phyloP scores from a whole-genome alignment of 768 basidiomycete genomes.

The Erythrobasidium yunnanense region DNA sequence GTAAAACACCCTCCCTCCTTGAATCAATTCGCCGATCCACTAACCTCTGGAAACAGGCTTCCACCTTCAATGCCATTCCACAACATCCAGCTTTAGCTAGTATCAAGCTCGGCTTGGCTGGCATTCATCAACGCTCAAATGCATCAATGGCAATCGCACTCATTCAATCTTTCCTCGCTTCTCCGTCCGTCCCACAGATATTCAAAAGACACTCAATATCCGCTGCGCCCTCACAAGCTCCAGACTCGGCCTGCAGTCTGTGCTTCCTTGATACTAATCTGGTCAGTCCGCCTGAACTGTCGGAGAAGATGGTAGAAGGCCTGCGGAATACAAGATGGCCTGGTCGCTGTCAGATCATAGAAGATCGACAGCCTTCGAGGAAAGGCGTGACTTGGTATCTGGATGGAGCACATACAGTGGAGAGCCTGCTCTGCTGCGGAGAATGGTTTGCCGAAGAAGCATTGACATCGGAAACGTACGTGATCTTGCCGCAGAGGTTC shows the following conservation, averaged over 20 bases:
- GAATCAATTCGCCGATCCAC: too few relatives aligned
- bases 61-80: constrained; percentile 58
- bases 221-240: background rate
- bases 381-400: constrained; percentile 65
- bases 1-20: constrained; percentile 42
- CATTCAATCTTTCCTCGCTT: constrained; percentile 54
- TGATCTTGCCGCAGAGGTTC: constrained; percentile 23
- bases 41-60: constrained; percentile 51
- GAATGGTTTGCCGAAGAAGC: constrained; percentile 63
- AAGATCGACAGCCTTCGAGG: constrained; percentile 49
- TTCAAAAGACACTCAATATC: constrained; percentile 28
- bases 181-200: constrained; percentile 36
- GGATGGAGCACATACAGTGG: constrained; percentile 89
- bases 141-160: constrained; percentile 73
- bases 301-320: constrained; percentile 52
- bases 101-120: constrained; percentile 67
- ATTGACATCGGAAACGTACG: constrained; percentile 16
- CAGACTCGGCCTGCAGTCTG: background rate
- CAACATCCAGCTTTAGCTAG: constrained; percentile 47
- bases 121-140: constrained; percentile 74
- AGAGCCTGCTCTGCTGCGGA: constrained; percentile 75
- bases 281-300: constrained; percentile 42
- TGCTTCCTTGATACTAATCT: background rate
- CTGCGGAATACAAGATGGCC: constrained; percentile 73
- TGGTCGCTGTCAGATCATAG: constrained; percentile 78